Evolutionary conservation across 495 filamentous ascomycete species (phyloP).

Genomic region (Alectoria sarmentosa): DNA sequence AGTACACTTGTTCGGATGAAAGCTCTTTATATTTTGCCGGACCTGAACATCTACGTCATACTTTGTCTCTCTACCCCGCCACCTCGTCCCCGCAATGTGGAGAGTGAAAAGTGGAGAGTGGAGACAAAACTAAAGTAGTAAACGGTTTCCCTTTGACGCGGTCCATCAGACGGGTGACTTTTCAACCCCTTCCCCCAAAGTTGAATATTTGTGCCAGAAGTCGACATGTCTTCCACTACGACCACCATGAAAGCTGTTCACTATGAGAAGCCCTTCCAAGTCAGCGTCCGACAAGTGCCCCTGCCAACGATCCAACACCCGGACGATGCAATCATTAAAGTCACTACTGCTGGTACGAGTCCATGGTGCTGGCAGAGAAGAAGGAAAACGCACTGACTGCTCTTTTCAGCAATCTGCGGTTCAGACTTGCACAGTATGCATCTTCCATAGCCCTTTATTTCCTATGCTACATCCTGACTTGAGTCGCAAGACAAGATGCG

Average conservation of each 20-base stretch:
- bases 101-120: no score
- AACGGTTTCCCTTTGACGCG: no score
- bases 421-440: constrained; percentile 38
- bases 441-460: no score
- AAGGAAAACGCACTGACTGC: constrained; percentile 8
- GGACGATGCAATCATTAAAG: constrained; percentile 49
- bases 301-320: constrained; percentile 46
- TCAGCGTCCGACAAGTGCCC: constrained; percentile 43
- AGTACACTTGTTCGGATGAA: background rate
- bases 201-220: background rate
- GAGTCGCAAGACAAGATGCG: no score
- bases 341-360: constrained; percentile 42
- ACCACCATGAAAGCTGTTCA: constrained; percentile 49
- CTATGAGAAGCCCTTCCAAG: constrained; percentile 47
- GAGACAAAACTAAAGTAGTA: no score
- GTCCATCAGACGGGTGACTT: background rate
- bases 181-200: background rate
- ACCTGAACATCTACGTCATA: constrained; percentile 15
- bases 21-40: background rate
- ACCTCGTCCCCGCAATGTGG: constrained; percentile 14
- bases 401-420: constrained; percentile 43
- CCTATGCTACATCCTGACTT: no score
- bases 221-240: constrained; percentile 20
- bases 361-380: background rate
- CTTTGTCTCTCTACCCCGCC: constrained; percentile 12